Base-by-base conservation (phyloP, 768 basidiomycete species). In the Lentinula edodes region DNA sequence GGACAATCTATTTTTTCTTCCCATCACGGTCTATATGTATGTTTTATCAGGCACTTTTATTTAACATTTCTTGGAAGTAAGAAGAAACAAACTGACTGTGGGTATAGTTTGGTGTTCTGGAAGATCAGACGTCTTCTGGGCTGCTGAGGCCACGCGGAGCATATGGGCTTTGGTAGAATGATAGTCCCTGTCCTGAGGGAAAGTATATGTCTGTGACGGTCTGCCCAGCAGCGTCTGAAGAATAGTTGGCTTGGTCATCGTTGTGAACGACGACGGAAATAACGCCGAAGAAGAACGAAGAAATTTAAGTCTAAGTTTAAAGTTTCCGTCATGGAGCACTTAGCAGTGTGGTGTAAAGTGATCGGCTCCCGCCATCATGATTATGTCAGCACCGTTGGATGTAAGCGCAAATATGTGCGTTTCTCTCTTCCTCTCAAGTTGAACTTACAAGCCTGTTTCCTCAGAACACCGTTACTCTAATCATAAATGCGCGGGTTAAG, bases 181-280 rank as follows among this genome's bases (percentile, higher is more conserved):
- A 66, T 83, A 85, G 5, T 80, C 75, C 66, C 78, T 80, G 61
- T 73, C 58, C 18, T 61, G 70, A 0, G 80, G 81, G 58, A 76
- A 73, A 8, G 73, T 67, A 70, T 91, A 91, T 0, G 79, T 73
- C 69, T 88, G 85, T 1, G 88, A 89, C 10, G 89, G 89, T 56
- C 78, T 70, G 56, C 83, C 81, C 46, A 91, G 77, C 48, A 90
- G 70, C 43, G 76, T 78, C 71, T 90, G 88, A 57, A 86, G 66
- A 52, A 87, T 68, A 5, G 83, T 83, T 52, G 85, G 83, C 68
- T 80, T 84, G 34, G 75, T 72, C 85, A 85, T 85, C 63, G 62
- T 52, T 56, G 6, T 52, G 51, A 32, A 32, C 28, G 51, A 52
- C 28, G 51, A 52, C 20, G 51, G 18, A 41, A 13, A 41, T 39